These are phyloP conservation scores for Fonsecaea pedrosoi DNA, from an alignment of 2,329 filamentous ascomycete species.

Conservation along the genomic window DNA sequence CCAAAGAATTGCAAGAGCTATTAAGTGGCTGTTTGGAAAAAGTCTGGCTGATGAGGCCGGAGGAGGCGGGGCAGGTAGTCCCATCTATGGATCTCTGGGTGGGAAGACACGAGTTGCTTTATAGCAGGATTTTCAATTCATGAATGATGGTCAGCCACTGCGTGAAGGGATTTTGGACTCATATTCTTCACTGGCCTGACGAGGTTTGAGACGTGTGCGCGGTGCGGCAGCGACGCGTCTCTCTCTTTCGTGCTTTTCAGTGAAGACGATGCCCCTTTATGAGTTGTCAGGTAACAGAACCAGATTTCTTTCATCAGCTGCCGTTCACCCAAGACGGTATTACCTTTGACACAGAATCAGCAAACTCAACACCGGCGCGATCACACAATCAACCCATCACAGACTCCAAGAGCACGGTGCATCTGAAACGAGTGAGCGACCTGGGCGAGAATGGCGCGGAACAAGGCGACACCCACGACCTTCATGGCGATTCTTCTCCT, in stretches of 20 bases:
- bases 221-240: constrained; percentile 1
- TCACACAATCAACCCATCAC: background rate
- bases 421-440: background rate
- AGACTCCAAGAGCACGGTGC: background rate
- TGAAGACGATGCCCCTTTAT: background rate
- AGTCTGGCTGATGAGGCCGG: constrained; percentile 56
- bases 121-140: constrained; percentile 72
- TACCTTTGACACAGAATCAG: background rate
- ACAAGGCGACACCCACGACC: background rate
- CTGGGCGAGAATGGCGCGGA: background rate
- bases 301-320: background rate
- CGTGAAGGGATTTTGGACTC: background rate
- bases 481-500: background rate
- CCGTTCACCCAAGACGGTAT: background rate
- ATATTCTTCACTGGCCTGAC: background rate
- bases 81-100: constrained; percentile 69
- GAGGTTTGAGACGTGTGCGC: background rate
- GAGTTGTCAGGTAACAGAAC: background rate
- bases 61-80: constrained; percentile 66
- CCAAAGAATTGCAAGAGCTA: constrained; percentile 58
- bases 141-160: constrained; percentile 43
- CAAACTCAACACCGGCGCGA: background rate
- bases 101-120: constrained; percentile 69
- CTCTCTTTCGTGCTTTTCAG: background rate
- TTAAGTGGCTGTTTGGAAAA: constrained; percentile 58